Evolutionary conservation across 1,284 basidiomycete genomes (phyloP).

Genomic region (Sparassis latifolia): DNA sequence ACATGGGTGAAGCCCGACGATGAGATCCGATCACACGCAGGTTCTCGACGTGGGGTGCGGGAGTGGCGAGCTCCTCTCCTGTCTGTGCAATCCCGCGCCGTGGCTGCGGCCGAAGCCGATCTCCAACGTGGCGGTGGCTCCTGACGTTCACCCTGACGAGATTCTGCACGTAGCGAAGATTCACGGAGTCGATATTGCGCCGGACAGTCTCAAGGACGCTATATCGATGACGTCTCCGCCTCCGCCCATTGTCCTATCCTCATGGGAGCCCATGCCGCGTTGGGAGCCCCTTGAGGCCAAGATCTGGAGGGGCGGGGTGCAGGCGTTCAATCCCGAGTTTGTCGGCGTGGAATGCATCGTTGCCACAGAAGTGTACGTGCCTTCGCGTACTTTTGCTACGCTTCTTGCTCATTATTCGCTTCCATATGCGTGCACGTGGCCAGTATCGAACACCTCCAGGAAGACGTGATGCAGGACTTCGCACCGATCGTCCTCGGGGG

Average conservation of each 20-base stretch:
- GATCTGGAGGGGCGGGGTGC: conserved; percentile 80
- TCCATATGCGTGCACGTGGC: not conserved
- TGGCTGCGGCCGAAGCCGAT: conserved; percentile 37
- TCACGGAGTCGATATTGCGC: conserved; percentile 64
- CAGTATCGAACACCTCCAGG: conserved; percentile 85
- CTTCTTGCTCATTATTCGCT: not conserved
- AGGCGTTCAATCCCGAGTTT: conserved; percentile 71
- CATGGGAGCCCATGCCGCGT: conserved; percentile 28
- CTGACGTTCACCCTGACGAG: conserved; percentile 32
- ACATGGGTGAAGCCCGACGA: not conserved
- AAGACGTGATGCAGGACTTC: conserved; percentile 66
- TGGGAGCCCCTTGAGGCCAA: conserved; percentile 74
- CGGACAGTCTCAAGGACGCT: conserved; percentile 45
- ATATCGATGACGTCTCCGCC: conserved; percentile 36
- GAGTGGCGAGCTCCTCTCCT: conserved; percentile 64
- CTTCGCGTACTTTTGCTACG: not conserved
- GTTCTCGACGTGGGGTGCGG: conserved; percentile 79
- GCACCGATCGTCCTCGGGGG: conserved; percentile 77
- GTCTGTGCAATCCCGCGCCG: conserved; percentile 65
- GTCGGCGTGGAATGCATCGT: conserved; percentile 78
- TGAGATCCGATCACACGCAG: conserved; percentile 28
- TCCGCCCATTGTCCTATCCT: conserved; percentile 1
- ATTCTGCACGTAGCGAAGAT: conserved; percentile 53
- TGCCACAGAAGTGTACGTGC: conserved; percentile 76
- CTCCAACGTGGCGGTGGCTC: conserved; percentile 1